Percentiles rank a stretch among this genome's conserved stretches.
Conservation (phyloP, 345 rosid species). For the Gossypium ekmanianum region DNA sequence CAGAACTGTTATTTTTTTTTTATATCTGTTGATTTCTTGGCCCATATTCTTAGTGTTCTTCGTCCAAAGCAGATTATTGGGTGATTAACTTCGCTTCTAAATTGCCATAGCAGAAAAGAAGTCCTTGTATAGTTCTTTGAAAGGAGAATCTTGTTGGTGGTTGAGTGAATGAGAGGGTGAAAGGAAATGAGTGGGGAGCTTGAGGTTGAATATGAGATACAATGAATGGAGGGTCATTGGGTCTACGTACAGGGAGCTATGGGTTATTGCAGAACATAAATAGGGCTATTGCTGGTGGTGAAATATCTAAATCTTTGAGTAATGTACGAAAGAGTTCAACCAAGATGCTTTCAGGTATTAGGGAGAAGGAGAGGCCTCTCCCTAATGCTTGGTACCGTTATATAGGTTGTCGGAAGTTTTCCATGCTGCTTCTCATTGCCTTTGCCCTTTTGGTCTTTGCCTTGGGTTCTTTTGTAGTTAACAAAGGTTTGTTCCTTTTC, state of each 20-base stretch:
- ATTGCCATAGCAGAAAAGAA: not conserved
- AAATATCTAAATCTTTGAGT: slow-evolving; percentile 24
- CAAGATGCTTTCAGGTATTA: slow-evolving; percentile 48
- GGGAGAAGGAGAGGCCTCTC: slow-evolving; percentile 67
- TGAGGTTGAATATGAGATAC: slow-evolving; percentile 43
- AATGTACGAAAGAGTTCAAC: slow-evolving; percentile 33
- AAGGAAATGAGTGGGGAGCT: slow-evolving; percentile 30
- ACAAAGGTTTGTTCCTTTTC: slow-evolving; percentile 49
- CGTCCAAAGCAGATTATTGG: not conserved
- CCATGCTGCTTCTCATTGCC: slow-evolving; percentile 59
- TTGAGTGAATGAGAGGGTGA: slow-evolving; percentile 26
- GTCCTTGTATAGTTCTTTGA: slow-evolving; percentile 1
- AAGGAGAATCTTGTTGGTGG: slow-evolving; percentile 11
- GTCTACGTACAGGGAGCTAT: slow-evolving; percentile 54
- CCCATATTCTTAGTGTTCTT: not conserved
- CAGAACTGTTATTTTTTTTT: not conserved
- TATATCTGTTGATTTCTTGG: not conserved
- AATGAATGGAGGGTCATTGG: slow-evolving; percentile 78
- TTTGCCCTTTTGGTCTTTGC: slow-evolving; percentile 71
- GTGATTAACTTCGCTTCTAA: slow-evolving; percentile 9
- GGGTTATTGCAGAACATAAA: slow-evolving; percentile 44
- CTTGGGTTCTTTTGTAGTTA: slow-evolving; percentile 56
- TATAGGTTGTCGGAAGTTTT: slow-evolving; percentile 53
- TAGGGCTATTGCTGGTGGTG: slow-evolving; percentile 14
- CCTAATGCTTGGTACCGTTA: slow-evolving; percentile 51